Base-by-base conservation (phyloP, 495 filamentous ascomycete genomes). In the Penicillium lagena region DNA sequence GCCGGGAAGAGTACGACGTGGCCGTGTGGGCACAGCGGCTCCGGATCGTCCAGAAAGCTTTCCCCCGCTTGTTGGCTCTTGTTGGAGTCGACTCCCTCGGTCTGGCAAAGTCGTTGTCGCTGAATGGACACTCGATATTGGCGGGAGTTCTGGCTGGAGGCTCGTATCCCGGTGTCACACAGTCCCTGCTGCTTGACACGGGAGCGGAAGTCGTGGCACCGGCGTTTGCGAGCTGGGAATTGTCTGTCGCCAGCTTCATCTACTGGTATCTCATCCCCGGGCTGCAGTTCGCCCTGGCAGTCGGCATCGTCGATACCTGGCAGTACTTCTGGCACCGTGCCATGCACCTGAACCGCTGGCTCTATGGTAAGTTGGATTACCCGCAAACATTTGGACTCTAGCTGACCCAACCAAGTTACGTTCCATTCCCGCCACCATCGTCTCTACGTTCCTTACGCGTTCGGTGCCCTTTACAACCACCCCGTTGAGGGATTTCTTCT, bases 391-490 rank as follows among this genome's bases (percentile, higher is more conserved):
- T 33, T 29, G 31, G 30, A 13, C 42, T 7, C 10, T 39, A 36
- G 2, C 28, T 14, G 29, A 39, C 11, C 51, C 59, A 44, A 64
- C 42, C 51, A 31, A 15, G 87, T 80, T 43, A 82, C 83, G 29
- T 93, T 95, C 71, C 91, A 98, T 67, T 89, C 90, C 31, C 82
- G 89, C 12, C 93, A 98, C 66, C 93, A 98, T 72, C 81, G 89
- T 12, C 83, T 98, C 27, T 96, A 96, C 60, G 90, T 96, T 12
- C 93, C 93, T 12, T 98, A 96, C 67, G 93, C 93, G 12, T 98
- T 90, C 64, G 93, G 93, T 44, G 93, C 93, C 17, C 79, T 96
- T 33, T 98, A 96, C 72, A 98, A 96, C 61, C 91, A 96, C 56
- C 89, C 89, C 0, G 53, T 72, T 34, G 93, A 96, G 68, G 93